Percentiles rank a stretch among this genome's conserved stretches.
Conservation (phyloP, 1,284 basidiomycete species). For the Salmacisia buchloeana region DNA sequence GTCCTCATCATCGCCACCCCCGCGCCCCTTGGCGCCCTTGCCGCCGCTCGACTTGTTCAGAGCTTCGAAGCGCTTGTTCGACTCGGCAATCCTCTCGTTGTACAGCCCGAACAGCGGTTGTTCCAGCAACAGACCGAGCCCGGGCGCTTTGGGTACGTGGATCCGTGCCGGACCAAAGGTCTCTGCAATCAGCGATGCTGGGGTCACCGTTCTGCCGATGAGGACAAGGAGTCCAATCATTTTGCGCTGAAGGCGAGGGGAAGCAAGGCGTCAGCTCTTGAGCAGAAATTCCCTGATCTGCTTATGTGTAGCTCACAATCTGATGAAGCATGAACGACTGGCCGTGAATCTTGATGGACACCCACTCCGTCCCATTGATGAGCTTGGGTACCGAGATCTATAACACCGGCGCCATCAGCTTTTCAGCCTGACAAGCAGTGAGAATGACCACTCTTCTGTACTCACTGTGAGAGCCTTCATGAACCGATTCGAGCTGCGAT, state of each 20-base stretch:
- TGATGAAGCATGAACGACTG: slow-evolving; percentile 99
- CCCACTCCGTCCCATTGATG: slow-evolving; percentile 88
- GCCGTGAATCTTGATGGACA: slow-evolving; percentile 86
- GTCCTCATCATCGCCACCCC: slow-evolving; percentile 16
- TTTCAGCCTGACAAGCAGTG: no score
- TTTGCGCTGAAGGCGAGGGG: slow-evolving; percentile 60
- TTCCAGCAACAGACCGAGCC: slow-evolving; percentile 88
- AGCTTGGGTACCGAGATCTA: slow-evolving; percentile 55
- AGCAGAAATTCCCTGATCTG: slow-evolving; percentile 9
- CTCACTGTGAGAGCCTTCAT: slow-evolving; percentile 78
- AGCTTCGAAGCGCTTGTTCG: slow-evolving; percentile 24
- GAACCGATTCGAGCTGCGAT: slow-evolving; percentile 71
- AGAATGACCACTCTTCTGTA: neutral
- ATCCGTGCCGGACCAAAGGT: slow-evolving; percentile 65
- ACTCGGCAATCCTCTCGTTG: slow-evolving; percentile 58
- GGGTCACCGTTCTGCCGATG: slow-evolving; percentile 34
- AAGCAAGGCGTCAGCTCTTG: slow-evolving; percentile 32
- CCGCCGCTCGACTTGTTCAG: slow-evolving; percentile 51
- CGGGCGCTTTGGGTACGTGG: slow-evolving; percentile 91
- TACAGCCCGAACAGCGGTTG: slow-evolving; percentile 81
- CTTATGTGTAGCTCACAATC: slow-evolving; percentile 53
- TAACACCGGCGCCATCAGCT: no score
- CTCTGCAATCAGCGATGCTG: slow-evolving; percentile 48
- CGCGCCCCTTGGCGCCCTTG: slow-evolving; percentile 15
- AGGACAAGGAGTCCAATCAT: slow-evolving; percentile 89